Percentiles rank a stretch among this genome's conserved stretches.
These are phyloP conservation scores for Vigna trinervia DNA, from an alignment of 306 rosid species.

Conservation along the genomic window DNA sequence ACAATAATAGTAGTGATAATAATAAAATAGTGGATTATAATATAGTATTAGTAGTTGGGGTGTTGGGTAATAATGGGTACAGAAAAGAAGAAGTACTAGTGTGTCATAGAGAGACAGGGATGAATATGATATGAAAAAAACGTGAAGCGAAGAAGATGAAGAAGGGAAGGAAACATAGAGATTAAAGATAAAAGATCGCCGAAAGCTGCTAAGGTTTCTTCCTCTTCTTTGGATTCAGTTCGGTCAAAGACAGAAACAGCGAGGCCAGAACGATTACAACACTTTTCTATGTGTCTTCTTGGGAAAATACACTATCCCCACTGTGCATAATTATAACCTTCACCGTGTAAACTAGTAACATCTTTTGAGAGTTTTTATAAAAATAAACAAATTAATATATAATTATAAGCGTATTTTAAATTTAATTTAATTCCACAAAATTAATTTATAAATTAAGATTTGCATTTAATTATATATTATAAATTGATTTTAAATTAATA, in stretches of 20 bases:
- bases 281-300: conserved; percentile 39
- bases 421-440: too few species aligned
- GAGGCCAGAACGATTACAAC: conserved; percentile 31
- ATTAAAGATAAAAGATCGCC: conserved; percentile 64
- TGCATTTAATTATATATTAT: too few species aligned
- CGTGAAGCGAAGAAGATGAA: not conserved
- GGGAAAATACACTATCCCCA: conserved; percentile 31
- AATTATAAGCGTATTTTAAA: too few species aligned
- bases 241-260: conserved; percentile 62
- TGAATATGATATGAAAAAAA: not conserved
- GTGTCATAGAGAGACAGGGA: not conserved
- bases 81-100: conserved; percentile 5
- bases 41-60: not conserved
- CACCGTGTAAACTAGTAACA: not conserved
- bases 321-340: not conserved
- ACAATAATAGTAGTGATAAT: not conserved
- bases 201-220: conserved; percentile 68
- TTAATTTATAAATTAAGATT: too few species aligned
- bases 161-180: not conserved
- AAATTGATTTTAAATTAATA: too few species aligned
- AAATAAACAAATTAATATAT: too few species aligned
- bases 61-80: conserved; percentile 30
- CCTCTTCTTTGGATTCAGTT: conserved; percentile 37
- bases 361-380: too few species aligned
- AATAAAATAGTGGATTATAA: conserved; percentile 32